Conservation (phyloP, 2,329 filamentous ascomycete species). For the Talaromyces atroroseus region DNA sequence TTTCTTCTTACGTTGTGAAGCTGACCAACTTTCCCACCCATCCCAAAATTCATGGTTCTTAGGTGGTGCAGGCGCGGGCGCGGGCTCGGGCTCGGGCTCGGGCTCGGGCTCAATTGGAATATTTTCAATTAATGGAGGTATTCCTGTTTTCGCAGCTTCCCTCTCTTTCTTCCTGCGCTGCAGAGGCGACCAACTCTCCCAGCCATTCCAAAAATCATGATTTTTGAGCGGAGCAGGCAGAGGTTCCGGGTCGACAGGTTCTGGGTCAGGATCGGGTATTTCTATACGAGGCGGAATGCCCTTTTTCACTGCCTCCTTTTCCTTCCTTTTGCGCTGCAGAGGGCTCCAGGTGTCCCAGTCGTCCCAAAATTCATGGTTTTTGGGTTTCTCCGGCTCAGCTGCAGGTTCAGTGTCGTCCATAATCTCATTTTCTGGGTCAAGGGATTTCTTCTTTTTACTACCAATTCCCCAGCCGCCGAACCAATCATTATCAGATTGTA, state of each 20-base stretch:
- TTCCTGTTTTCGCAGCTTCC: constrained; percentile 7
- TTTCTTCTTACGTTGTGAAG: constrained; percentile 3
- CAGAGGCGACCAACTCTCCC: not conserved
- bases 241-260: constrained; percentile 15
- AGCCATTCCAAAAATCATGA: constrained; percentile 11
- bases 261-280: constrained; percentile 19
- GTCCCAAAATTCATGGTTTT: constrained; percentile 14
- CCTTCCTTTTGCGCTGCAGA: constrained; percentile 16
- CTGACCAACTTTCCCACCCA: constrained; percentile 2
- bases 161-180: constrained; percentile 7
- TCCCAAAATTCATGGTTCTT: constrained; percentile 18
- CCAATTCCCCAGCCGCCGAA: constrained; percentile 23
- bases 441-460: constrained; percentile 33
- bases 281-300: constrained; percentile 13
- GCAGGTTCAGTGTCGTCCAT: constrained; percentile 20
- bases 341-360: constrained; percentile 15
- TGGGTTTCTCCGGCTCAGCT: constrained; percentile 15
- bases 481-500: constrained; percentile 30
- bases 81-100: constrained; percentile 20
- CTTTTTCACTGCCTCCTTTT: constrained; percentile 13
- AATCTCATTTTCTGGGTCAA: not conserved
- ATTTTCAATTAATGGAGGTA: constrained; percentile 9
- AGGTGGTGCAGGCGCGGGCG: constrained; percentile 19
- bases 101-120: not conserved
- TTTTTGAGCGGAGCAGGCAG: constrained; percentile 14